Evolutionary conservation across 148 eudicot species (phyloP).

Genomic region (Camellia sinensis): DNA sequence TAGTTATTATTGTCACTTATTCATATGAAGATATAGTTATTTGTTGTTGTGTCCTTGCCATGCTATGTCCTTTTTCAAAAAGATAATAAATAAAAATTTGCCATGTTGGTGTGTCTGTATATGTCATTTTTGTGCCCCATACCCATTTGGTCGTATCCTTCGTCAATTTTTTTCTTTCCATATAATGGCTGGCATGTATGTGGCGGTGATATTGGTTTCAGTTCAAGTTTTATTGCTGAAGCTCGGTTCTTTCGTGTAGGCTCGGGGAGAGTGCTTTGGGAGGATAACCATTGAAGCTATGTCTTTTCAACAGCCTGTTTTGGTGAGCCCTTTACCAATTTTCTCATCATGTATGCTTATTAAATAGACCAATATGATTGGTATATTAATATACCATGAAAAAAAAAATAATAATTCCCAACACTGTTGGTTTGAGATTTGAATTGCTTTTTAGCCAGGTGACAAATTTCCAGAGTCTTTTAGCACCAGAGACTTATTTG

Average conservation of each 20-base stretch:
- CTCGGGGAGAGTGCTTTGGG: constrained; percentile 91
- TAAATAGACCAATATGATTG: neutral
- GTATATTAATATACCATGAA: neutral
- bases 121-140: too few relatives aligned
- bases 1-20: too few relatives aligned
- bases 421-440: neutral
- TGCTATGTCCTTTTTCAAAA: too few relatives aligned
- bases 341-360: neutral
- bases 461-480: neutral
- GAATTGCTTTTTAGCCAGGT: neutral
- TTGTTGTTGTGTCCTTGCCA: too few relatives aligned
- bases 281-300: constrained; percentile 95
- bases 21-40: too few relatives aligned
- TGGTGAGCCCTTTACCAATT: constrained; percentile 39
- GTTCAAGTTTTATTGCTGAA: neutral
- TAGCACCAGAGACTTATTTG: neutral
- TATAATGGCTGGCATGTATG: neutral
- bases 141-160: too few relatives aligned
- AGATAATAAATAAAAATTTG: too few relatives aligned
- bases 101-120: too few relatives aligned
- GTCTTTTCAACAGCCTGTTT: constrained; percentile 88
- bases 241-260: constrained; percentile 31
- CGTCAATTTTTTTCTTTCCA: too few relatives aligned
- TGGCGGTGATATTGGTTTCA: neutral
- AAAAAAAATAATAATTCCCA: neutral